A percentile compares a stretch with the other conserved stretches of the same genome.
phyloP scores from a whole-genome alignment of 2,329 filamentous ascomycete species.

The Epichloe brachyelytri region DNA sequence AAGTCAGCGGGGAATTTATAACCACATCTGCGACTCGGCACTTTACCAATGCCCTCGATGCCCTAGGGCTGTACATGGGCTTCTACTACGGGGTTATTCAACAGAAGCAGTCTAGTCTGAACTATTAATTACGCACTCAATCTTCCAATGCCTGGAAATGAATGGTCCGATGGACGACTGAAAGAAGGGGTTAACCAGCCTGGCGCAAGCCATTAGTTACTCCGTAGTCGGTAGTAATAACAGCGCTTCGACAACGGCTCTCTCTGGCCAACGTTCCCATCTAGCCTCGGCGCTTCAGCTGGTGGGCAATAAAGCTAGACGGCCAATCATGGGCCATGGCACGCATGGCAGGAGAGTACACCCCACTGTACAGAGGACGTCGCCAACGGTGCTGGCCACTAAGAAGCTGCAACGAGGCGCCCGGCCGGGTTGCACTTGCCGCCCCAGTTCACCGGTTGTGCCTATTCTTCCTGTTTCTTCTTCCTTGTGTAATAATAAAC shows the following conservation, averaged over 20 bases:
- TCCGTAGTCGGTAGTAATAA: no score
- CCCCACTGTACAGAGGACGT: not conserved
- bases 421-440: not conserved
- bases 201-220: no score
- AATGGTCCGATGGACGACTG: no score
- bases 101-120: no score
- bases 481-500: not conserved
- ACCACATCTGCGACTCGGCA: no score
- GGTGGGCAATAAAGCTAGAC: not conserved
- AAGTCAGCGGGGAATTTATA: not conserved
- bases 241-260: not conserved
- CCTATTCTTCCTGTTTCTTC: not conserved
- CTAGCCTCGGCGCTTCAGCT: slow-evolving; percentile 2
- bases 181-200: no score
- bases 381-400: not conserved
- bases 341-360: not conserved
- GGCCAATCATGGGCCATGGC: not conserved
- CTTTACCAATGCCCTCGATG: no score
- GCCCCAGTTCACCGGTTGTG: not conserved
- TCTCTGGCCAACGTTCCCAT: not conserved
- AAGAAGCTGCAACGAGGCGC: not conserved
- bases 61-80: no score
- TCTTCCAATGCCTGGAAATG: no score
- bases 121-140: no score
- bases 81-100: no score